A percentile compares a stretch with the other conserved stretches of the same genome.
phyloP scores from a whole-genome alignment of 73 alveolate genomes.

The Paramecium bursaria region DNA sequence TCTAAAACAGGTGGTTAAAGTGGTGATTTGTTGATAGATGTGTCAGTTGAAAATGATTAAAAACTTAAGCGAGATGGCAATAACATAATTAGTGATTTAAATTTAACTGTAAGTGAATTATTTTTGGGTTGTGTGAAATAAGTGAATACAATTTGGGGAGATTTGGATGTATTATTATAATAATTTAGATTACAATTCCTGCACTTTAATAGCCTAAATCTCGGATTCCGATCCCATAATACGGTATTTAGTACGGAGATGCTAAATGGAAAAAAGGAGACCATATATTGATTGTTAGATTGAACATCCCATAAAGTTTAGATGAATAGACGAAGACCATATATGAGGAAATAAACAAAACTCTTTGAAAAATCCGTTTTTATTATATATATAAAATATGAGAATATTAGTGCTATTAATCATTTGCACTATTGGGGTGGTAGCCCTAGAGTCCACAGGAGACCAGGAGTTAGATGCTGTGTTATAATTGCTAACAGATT shows the following conservation, averaged over 20 bases:
- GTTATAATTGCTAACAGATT: conserved; percentile 33
- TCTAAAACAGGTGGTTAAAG: background rate
- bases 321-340: conserved; percentile 13
- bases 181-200: conserved; percentile 26
- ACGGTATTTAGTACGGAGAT: conserved; percentile 46
- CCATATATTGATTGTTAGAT: conserved; percentile 12
- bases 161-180: conserved; percentile 1
- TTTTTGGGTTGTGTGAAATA: conserved; percentile 34
- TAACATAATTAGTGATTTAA: conserved; percentile 40
- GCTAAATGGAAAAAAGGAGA: conserved; percentile 52
- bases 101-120: conserved; percentile 44
- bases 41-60: background rate
- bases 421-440: conserved; percentile 19
- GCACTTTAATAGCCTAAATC: conserved; percentile 25
- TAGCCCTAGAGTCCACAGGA: conserved; percentile 8
- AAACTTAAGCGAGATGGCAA: conserved; percentile 41
- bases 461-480: conserved; percentile 31
- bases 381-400: conserved; percentile 8
- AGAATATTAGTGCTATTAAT: conserved; percentile 38
- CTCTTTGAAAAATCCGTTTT: conserved; percentile 53
- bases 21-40: conserved; percentile 40
- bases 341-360: conserved; percentile 38
- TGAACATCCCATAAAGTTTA: conserved; percentile 1
- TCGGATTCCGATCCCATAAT: conserved; percentile 5
- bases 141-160: conserved; percentile 50